Evolutionary conservation across 306 rosid species (phyloP), one percentile per base, ranked within the genome.

Genomic region (Ormosia emarginata): DNA sequence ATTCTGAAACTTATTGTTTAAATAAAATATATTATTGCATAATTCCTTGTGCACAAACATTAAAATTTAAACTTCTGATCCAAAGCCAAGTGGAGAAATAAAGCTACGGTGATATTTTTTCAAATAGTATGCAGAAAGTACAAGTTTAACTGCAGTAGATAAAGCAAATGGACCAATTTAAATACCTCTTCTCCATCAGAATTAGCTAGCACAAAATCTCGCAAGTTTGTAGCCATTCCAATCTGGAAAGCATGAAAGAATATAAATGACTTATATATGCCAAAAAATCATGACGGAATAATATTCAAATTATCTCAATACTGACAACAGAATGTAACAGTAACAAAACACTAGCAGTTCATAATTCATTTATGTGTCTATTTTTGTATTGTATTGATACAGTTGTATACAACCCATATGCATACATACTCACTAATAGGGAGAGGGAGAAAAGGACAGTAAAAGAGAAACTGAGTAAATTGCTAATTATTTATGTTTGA

Each of bases 181-280:
- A 76, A 86, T 88, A 89, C 99, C 99, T 91, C 97, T 73, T 91
- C 81, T 76, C 99, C 97, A 55, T 87, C 85, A 85, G 75, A 88
- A 86, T 92, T 81, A 40, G 97, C 92, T 55, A 92, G 87, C 81
- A 92, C 90, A 87, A 87, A 91, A 79, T 93, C 94, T 77, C 83
- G 83, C 89, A 93, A 85, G 85, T 95, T 95, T 78, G 97, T 97
- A 82, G 99, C 99, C 97, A 95, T 91, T 59, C 93, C 98, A 62
- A 91, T 91, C 98, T 95, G 86, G 41, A 82, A 52, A 81, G 74
- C 46, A 56, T 29, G 47, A 50, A 69, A 85, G 62, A 65, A 67
- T 41, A 40, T 18, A 66, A 47, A 71, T 75, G 63, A 67, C 33
- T 43, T 46, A 32, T 39, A 73, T 53, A 36, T 34, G 44, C 10